Evolutionary conservation across 805 yeast species (phyloP), one percentile per base, ranked within the genome.

Genomic region (Candida schatavii): DNA sequence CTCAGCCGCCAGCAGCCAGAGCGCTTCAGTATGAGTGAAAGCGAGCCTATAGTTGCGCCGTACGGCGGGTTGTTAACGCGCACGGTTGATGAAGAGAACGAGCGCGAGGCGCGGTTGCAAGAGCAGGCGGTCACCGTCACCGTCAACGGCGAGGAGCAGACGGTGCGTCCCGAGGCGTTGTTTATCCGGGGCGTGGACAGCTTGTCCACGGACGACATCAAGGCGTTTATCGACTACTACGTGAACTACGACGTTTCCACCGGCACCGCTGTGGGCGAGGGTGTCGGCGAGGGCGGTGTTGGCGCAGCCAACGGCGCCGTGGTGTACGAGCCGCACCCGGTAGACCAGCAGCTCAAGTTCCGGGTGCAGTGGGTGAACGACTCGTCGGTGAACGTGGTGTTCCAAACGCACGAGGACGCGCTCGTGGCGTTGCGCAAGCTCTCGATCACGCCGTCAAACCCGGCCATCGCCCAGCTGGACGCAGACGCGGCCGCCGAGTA

Each of bases 361-460:
- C 61, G 64, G 22, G 57, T 82, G 21, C 80, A 82, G 51, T 83
- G 90, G 90, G 71, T 83, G 30, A 78, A 83, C 54, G 90, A 83
- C 55, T 53, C 75, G 15, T 66, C 78, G 2, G 70, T 82, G 28
- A 80, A 78, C 46, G 52, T 81, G n/a, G 76, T 71, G 4, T 83
- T 81, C 54, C 66, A 67, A 34, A 64, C 70, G 34, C 66, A 68
- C 42, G 71, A 66, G 27, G 68, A 62, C 10, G 68, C 77, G 2
- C 51, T 51, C 14, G 56, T 57, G 30, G 75, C 72, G 2, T 62
- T 77, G 36, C 56, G 51, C 1, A 49, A 54, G 3, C 42, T 76
- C 23, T 62, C 74, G 2, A 59, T 57, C 4, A 46, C 49, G 14
- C 35, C 51, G 3, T 28, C 49, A 5, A 44, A 48, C 38, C 56